These are phyloP conservation scores for Oxytropis ochrocephala DNA, from an alignment of 306 rosid species.

Conservation along the genomic window DNA sequence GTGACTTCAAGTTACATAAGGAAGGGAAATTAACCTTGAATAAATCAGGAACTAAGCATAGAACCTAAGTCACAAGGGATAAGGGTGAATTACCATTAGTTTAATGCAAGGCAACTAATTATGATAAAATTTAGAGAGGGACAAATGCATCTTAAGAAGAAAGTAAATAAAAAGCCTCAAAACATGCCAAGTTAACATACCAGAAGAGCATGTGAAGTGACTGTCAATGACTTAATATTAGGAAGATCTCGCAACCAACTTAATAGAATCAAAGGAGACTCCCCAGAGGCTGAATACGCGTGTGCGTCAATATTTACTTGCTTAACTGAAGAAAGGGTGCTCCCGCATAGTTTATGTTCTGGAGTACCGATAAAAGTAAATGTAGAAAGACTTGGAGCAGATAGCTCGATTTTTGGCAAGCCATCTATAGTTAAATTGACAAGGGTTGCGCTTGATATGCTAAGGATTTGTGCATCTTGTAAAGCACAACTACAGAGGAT, in stretches of 20 bases:
- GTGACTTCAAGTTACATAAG: background rate
- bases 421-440: background rate
- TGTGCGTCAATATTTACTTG: background rate
- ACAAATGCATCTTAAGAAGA: background rate
- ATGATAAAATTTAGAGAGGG: background rate
- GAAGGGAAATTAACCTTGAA: background rate
- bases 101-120: background rate
- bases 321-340: slow-evolving; percentile 1
- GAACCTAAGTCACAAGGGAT: background rate
- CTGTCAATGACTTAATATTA: background rate
- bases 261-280: background rate
- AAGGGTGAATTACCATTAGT: background rate
- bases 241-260: background rate
- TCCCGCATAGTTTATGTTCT: background rate
- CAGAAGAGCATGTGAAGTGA: background rate
- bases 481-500: too few species aligned
- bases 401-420: background rate
- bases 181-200: background rate
- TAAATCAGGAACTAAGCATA: background rate
- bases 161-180: background rate
- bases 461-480: too few species aligned
- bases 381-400: background rate
- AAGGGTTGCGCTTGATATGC: too few species aligned
- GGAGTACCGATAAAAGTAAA: background rate
- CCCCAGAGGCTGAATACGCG: too few species aligned